A percentile compares a stretch with the other conserved stretches of the same genome.
phyloP scores from a whole-genome alignment of 805 yeast species.

The Tanozyma kutaoensis region DNA sequence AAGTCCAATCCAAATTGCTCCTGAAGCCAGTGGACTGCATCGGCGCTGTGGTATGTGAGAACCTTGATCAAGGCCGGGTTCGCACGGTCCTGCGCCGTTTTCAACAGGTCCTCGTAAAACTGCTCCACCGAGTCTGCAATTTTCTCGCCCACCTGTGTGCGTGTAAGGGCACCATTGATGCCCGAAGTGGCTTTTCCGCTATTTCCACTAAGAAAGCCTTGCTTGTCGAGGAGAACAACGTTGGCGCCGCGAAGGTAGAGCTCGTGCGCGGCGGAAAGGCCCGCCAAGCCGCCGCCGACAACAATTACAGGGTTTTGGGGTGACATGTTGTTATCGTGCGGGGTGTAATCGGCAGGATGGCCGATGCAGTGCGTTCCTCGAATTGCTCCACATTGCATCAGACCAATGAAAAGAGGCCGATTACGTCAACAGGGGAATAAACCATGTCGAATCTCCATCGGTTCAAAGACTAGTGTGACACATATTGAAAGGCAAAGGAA shows the following conservation, averaged over 20 bases:
- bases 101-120: conserved; percentile 54
- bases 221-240: conserved; percentile 43
- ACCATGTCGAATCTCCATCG: no score
- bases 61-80: conserved; percentile 44
- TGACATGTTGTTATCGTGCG: no score
- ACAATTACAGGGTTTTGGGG: conserved; percentile 38
- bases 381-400: no score
- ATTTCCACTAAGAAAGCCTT: conserved; percentile 49
- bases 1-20: conserved; percentile 47
- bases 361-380: no score
- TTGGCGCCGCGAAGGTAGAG: conserved; percentile 39
- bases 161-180: conserved; percentile 59
- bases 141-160: conserved; percentile 37
- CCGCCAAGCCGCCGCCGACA: conserved; percentile 58
- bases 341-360: no score
- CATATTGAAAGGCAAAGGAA: no score
- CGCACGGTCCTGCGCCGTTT: conserved; percentile 52
- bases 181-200: conserved; percentile 59
- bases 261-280: conserved; percentile 50
- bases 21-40: conserved; percentile 66
- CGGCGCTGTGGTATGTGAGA: conserved; percentile 46
- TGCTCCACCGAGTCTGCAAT: conserved; percentile 44
- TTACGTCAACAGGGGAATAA: no score
- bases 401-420: no score
- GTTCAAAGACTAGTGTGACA: no score